These are phyloP conservation scores for Carex cristatella DNA, from an alignment of 176 grass and related monocot genomes.

Conservation along the genomic window DNA sequence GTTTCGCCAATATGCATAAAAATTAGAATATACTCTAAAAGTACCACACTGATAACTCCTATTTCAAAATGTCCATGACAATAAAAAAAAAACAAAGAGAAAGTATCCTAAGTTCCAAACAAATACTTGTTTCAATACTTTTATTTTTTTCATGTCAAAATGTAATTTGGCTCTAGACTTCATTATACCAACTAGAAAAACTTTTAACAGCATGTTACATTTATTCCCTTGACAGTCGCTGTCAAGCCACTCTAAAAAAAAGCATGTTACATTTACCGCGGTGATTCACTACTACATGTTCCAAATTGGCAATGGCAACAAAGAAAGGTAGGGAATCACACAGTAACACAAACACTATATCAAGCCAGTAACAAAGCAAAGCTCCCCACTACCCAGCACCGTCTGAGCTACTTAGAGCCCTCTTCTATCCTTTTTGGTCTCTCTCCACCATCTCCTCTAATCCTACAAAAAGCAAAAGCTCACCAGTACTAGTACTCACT, in stretches of 20 bases:
- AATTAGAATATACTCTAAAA: neutral
- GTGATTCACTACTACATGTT: neutral
- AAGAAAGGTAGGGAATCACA: neutral
- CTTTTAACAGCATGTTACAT: neutral
- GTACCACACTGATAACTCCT: neutral
- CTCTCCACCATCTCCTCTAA: neutral
- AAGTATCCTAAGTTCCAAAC: no score
- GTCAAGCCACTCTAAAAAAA: no score
- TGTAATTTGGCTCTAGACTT: neutral
- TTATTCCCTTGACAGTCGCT: no score
- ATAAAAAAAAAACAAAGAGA: no score
- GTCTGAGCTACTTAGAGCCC: neutral
- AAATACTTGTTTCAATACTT: neutral
- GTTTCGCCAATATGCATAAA: neutral
- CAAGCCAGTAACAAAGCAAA: neutral
- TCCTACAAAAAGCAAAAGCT: conserved; percentile 26
- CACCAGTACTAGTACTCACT: no score
- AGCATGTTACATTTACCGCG: neutral
- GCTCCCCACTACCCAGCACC: neutral
- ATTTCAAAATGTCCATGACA: neutral
- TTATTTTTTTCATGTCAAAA: neutral
- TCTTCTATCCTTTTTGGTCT: neutral
- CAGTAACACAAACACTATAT: neutral
- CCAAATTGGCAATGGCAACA: neutral
- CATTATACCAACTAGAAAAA: neutral